Evolutionary conservation across 1,284 basidiomycete genomes (phyloP), one percentile per base, ranked within the genome.

Genomic region (Phellopilus nigrolimitatus): DNA sequence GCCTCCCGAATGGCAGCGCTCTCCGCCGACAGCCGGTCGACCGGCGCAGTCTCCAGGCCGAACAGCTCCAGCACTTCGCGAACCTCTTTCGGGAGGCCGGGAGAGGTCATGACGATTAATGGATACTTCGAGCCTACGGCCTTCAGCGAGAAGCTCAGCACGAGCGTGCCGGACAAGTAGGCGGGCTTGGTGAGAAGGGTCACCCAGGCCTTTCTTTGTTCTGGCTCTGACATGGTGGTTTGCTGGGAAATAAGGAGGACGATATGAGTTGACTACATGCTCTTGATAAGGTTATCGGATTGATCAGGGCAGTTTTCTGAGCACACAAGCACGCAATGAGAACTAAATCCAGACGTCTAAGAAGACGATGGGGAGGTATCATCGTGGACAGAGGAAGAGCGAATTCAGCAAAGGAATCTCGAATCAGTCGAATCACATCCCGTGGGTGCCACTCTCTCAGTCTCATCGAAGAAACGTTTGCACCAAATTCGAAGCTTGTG

Each of bases 61-160:
- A 74, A 69, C 42, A 71, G 73, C 17, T 61, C 58, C 19, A 95
- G 71, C 34, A 88, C 70, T 9, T 72, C 70, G 38, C 75, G 74
- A 13, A 75, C 76, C 15, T 79, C 72, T 41, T 71, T 59, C 0
- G 82, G 73, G 6, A 95, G 66, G 2, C 71, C 63, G 1, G 81
- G 71, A 1, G 91, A 91, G 46, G 80, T 78, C 81, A 95, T 89
- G 33, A 88, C 85, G 49, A 95, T 75, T 30, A 97, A 74, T 3
- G 91, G 85, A 66, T 92, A 93, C 55, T 73, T 72, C 7, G 91
- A 85, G 17, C 72, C 66, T 15, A 84, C 82, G 15, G 75, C 65
- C 30, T 73, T 71, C 47, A 95, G 73, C 31, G 80, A 80, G 55
- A 84, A 69, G 56, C 88, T 74, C 21, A 95, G 70, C 8, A 91